Evolutionary conservation across 306 rosid genomes (phyloP), one percentile per base, ranked within the genome.

Genomic region (Rosa lucieae): DNA sequence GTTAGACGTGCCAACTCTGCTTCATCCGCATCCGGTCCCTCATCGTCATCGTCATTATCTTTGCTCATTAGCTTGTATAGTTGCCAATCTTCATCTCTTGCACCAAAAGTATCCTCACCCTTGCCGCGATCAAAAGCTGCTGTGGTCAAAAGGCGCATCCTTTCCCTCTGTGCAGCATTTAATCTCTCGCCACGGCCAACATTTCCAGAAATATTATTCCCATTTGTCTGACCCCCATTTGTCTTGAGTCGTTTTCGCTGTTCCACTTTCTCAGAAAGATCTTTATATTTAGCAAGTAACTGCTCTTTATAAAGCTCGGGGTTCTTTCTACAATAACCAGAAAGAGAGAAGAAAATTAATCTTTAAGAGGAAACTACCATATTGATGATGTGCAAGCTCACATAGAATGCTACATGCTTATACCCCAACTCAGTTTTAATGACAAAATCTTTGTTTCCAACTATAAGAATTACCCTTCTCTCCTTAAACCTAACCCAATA

Each of bases 101-200:
- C 97, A 44, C 99, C 95, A 65, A 90, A 90, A 46, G 92, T 90
- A 71, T 90, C 95, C 89, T 95, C 99, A 10, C 98, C 98, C 85
- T 95, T 95, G 12, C 99, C 98, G 2, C 97, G 96, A 86, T 93
- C 98, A 68, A 90, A 95, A 81, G 98, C 98, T 47, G 98, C 99
- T 48, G 99, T 95, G 29, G 99, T 93, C 89, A 95, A 81, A 70
- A 95, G 96, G 72, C 98, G 99, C 99, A 95, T 95, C 78, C 99
- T 90, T 82, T 95, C 99, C 86, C 96, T 89, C 83, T 95, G 94
- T 81, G 98, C 92, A 77, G 99, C 96, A 85, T 85, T 93, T 77
- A 95, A 82, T 78, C 99, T 89, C 88, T 95, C 99, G 10, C 99
- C 98, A 68, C 98, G 97, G 10, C 97, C 95, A 70, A 89, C 92